A percentile compares a stretch with the other conserved stretches of the same genome.
Conservation (phyloP, 148 eudicot species). For the Camellia japonica region DNA sequence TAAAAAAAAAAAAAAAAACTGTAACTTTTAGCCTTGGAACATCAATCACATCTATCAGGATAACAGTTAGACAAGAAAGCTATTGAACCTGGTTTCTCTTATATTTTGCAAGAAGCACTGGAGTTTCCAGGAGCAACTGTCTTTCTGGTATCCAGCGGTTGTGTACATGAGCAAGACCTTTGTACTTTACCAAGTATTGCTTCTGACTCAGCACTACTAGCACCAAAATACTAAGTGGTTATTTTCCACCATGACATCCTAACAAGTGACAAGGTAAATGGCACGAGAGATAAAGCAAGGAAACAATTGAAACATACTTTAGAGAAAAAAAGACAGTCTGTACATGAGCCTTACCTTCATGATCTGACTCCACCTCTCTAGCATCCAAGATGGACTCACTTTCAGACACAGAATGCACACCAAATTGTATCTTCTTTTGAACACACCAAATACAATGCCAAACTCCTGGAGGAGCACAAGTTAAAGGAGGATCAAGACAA, state of each 20-base stretch:
- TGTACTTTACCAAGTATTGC: constrained; percentile 33
- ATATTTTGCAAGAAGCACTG: constrained; percentile 5
- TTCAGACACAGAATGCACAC: constrained; percentile 28
- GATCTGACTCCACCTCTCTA: constrained; percentile 16
- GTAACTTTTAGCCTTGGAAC: neutral
- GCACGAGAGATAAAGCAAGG: neutral
- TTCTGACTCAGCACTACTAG: constrained; percentile 20
- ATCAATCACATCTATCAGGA: neutral
- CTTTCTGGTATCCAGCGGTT: constrained; percentile 29
- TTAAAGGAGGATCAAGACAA: constrained; percentile 26
- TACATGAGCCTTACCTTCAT: constrained; percentile 19
- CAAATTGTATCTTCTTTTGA: constrained; percentile 20
- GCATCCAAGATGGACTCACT: constrained; percentile 27
- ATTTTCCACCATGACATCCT: neutral
- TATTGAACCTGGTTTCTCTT: constrained; percentile 12
- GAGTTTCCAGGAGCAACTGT: constrained; percentile 11
- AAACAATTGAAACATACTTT: neutral
- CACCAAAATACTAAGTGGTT: neutral
- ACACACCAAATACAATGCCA: constrained; percentile 39
- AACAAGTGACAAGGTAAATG: neutral
- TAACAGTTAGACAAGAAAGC: neutral
- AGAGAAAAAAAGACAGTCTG: neutral
- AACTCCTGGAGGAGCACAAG: constrained; percentile 23
- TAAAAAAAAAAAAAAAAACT: neutral
- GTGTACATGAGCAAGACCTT: constrained; percentile 35